Evolutionary conservation across 345 rosid species (phyloP).

Genomic region (Citrus trifoliata): DNA sequence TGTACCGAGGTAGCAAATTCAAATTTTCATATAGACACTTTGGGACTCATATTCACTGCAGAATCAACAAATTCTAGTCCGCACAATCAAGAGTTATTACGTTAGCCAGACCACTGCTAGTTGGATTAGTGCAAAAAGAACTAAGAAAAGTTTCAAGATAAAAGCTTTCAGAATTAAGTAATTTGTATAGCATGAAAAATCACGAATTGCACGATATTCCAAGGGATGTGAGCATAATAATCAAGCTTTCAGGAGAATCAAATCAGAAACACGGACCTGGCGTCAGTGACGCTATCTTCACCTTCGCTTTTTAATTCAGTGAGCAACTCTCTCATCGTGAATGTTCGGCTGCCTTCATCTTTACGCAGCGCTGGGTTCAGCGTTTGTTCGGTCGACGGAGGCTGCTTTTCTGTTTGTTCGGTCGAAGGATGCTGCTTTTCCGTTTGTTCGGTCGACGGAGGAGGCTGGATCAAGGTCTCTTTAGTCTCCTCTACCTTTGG

Average conservation of each 20-base stretch:
- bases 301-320: conserved; percentile 72
- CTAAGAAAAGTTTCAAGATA: neutral
- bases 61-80: neutral
- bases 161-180: neutral
- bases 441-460: conserved; percentile 25
- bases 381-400: conserved; percentile 24
- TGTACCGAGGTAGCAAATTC: neutral
- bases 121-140: neutral
- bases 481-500: conserved; percentile 30
- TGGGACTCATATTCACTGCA: neutral
- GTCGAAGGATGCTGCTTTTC: conserved; percentile 12
- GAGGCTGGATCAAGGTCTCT: conserved; percentile 33
- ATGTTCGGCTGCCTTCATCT: conserved; percentile 64
- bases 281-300: conserved; percentile 37
- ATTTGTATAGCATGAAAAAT: neutral
- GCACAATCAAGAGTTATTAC: neutral
- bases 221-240: neutral
- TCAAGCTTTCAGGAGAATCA: neutral
- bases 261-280: conserved; percentile 39
- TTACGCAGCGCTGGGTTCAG: conserved; percentile 35
- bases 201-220: neutral
- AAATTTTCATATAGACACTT: neutral
- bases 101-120: neutral
- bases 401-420: too few relatives aligned
- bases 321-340: conserved; percentile 88